These are phyloP conservation scores for Plectosphaerella cucumerina DNA, from an alignment of 2,329 filamentous ascomycete genomes.

Conservation along the genomic window DNA sequence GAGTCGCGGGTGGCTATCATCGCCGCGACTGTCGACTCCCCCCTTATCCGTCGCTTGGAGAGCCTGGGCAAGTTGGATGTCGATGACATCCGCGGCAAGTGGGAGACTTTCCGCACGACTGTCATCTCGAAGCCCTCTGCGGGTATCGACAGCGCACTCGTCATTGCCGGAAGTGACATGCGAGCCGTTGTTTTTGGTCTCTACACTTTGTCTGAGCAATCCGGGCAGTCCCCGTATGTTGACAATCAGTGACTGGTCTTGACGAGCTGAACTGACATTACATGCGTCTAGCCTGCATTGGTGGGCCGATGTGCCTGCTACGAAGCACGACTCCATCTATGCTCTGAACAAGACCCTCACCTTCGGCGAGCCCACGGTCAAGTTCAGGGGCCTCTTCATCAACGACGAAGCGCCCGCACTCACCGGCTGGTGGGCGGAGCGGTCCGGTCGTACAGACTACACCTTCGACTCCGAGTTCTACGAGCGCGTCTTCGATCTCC, in stretches of 20 bases:
- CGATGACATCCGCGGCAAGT: constrained; percentile 34
- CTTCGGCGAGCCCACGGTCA: constrained; percentile 50
- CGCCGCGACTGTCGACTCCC: constrained; percentile 11
- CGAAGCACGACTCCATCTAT: constrained; percentile 42
- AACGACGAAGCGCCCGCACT: constrained; percentile 43
- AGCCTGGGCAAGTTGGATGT: constrained; percentile 15
- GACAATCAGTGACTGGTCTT: neutral
- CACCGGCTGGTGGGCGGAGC: constrained; percentile 6
- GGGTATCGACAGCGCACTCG: constrained; percentile 36
- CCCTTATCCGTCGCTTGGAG: constrained; percentile 12
- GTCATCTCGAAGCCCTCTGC: constrained; percentile 43
- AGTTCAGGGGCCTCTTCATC: constrained; percentile 58
- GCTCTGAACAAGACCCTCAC: constrained; percentile 25
- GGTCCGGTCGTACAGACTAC: constrained; percentile 3
- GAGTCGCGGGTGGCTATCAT: constrained; percentile 1
- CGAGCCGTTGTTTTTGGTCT: constrained; percentile 57
- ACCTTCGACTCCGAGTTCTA: constrained; percentile 53
- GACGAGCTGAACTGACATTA: neutral
- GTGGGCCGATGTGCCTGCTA: constrained; percentile 53
- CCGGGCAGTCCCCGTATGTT: constrained; percentile 49
- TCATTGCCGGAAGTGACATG: constrained; percentile 55
- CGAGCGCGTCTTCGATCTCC: constrained; percentile 60
- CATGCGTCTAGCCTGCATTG: constrained; percentile 43
- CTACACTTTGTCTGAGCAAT: constrained; percentile 57
- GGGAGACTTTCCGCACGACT: constrained; percentile 50